Conservation (phyloP, 2,329 filamentous ascomycete genomes). For the Colletotrichum kahawae region DNA sequence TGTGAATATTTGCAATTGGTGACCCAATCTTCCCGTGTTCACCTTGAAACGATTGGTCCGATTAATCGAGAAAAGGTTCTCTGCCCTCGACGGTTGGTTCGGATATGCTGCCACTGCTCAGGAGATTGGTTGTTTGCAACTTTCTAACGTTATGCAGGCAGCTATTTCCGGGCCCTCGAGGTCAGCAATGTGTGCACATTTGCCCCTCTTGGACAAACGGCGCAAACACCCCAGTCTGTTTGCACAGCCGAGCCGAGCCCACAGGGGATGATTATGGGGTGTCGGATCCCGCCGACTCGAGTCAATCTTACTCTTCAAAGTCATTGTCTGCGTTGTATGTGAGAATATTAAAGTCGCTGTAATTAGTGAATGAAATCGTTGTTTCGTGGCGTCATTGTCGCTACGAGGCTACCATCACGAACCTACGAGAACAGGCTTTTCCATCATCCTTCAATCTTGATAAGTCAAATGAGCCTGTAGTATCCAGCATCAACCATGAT, state of each 20-base stretch:
- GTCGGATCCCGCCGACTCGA: not conserved
- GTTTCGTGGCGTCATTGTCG: not conserved
- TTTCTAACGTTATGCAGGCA: not conserved
- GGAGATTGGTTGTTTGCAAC: not conserved
- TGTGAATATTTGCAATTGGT: not conserved
- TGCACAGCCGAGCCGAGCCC: not conserved
- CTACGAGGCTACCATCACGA: not conserved
- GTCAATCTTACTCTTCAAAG: not conserved
- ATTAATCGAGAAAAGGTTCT: not conserved
- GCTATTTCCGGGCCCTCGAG: not conserved
- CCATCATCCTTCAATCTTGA: not conserved
- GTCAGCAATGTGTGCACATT: not conserved
- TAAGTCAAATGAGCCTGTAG: not conserved
- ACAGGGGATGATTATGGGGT: not conserved
- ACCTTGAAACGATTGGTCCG: accelerated
- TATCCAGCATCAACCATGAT: not conserved
- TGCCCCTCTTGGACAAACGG: not conserved
- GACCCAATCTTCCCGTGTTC: not conserved
- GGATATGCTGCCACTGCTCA: not conserved
- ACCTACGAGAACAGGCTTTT: not conserved
- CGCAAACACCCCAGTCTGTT: not conserved
- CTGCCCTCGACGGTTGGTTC: not conserved
- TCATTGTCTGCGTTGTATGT: not conserved
- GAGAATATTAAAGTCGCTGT: not conserved
- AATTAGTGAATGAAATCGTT: not conserved